Conservation (phyloP, 2,329 filamentous ascomycete species). For the Calonectria hongkongensis region DNA sequence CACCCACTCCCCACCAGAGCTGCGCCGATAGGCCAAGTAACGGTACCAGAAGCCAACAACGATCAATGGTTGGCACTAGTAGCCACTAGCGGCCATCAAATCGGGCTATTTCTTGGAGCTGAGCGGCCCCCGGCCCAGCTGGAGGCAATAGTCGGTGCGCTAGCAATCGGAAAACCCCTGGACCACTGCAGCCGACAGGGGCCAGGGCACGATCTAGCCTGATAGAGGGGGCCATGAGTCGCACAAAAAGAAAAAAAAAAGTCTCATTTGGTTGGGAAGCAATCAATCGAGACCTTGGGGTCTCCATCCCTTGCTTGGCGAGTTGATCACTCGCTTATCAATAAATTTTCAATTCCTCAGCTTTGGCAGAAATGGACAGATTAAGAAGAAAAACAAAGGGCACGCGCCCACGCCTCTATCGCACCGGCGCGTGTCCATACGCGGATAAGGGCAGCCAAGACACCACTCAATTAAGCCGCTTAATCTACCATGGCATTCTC, state of each 20-base stretch:
- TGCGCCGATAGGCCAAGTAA: neutral
- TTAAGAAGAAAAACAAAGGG: neutral
- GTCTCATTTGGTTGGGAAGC: neutral
- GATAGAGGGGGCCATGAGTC: constrained; percentile 1
- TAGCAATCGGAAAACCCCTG: constrained; percentile 4
- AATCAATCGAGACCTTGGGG: neutral
- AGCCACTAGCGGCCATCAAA: neutral
- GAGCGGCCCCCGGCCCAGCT: neutral
- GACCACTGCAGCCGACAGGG: neutral
- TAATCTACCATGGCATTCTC: too few relatives aligned
- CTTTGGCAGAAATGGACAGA: neutral
- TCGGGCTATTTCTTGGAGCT: constrained; percentile 20
- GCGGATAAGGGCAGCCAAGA: neutral
- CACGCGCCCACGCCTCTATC: neutral
- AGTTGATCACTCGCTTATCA: neutral
- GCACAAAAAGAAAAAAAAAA: constrained; percentile 9
- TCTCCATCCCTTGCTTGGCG: neutral
- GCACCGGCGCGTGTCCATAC: neutral
- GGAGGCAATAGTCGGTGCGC: constrained; percentile 19
- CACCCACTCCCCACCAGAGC: neutral
- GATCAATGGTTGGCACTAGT: neutral
- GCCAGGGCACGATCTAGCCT: constrained; percentile 6
- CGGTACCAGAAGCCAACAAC: neutral
- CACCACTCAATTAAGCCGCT: neutral
- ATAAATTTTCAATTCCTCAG: neutral